Evolutionary conservation across 345 rosid species (phyloP), one percentile per base, ranked within the genome.

Genomic region (Murraya koenigii): DNA sequence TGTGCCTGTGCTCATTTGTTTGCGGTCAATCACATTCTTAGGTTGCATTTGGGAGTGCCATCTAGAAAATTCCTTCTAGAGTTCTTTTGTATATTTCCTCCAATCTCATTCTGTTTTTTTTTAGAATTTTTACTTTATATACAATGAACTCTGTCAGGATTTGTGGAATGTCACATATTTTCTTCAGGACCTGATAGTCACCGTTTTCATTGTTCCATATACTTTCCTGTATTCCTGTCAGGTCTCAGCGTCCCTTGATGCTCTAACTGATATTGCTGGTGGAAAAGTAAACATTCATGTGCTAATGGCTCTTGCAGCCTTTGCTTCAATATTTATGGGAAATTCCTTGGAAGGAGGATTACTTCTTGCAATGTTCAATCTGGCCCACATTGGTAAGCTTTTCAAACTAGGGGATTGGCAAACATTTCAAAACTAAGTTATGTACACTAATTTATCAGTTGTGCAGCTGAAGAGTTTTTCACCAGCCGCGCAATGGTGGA

Each of bases 231-330:
- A 23, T 39, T 9, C 47, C 33, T 77, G 44, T 83, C 84, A 96
- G 98, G 94, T 92, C 28, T 92, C 99, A 49, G 98, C 99, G 25
- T 87, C 97, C 11, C 92, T 93, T 0, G 99, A 93, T 83, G 99
- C 99, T 2, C 88, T 92, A 65, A 90, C 81, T 84, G 98, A 92
- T 88, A 86, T 93, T 80, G 89, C 90, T 38, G 97, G 94, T 68
- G 99, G 99, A 70, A 96, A 83, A 85, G 97, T 93, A 66, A 96
- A 96, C 84, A 96, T 96, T 25, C 98, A 95, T 76, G 98, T 95
- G 0, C 82, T 96, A 76, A 96, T 96, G 99, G 99, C 99, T 67
- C 90, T 96, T 38, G 97, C 97, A 0, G 97, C 92, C 58, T 96
- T 96, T 88, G 97, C 99, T 30, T 96, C 99, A 4, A 78, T 90